Evolutionary conservation across 2,329 filamentous ascomycete species (phyloP), one percentile per base, ranked within the genome.

Genomic region (Leptographium radiaticola): DNA sequence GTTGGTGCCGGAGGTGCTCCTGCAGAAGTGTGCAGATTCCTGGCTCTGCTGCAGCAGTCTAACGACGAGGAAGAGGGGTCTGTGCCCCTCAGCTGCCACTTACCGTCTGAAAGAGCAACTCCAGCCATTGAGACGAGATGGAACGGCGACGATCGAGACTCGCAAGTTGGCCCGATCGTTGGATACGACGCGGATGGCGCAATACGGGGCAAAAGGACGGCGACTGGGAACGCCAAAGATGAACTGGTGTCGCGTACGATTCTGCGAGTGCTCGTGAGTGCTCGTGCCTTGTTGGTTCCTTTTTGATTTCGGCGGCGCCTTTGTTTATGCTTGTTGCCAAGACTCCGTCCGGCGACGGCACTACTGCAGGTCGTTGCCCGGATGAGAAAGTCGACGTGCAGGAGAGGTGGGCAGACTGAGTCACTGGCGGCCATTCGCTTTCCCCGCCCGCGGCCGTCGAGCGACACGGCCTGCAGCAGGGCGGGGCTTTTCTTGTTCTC

Each of bases 351-450:
- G 45, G 33, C 33, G 7, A 10, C 18, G 13, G n/a, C 34, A 16
- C 46, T 48, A 48, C 33, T 48, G 46, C 46, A 48, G 33, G 46
- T n/a, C 33, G 12, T 31, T 45, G 25, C 13, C 12, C 25, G 20
- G 12, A 45, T n/a, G 13, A 42, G 25, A 31, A 31, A 16, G 16
- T n/a, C 25, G 20, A 39, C 18, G 36, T 49, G 48, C 48, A 49
- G 48, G 18, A n/a, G 34, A 49, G n/a, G 20, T 49, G 49, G 49
- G 25, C 45, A 13, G 60, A 56, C 55, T 66, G 64, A 67, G 59
- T 67, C 65, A 67, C 62, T 57, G 59, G 49, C 52, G 46, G 51
- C 65, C 65, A 66, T 55, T 67, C 63, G 55, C 60, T 63, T 54
- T 56, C 51, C 43, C 52, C 51, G 31, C 49, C 55, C 57, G 45